A percentile compares a stretch with the other conserved stretches of the same genome.
Evolutionary conservation across 1,284 basidiomycete species (phyloP).

Genomic region (Schizophyllum amplum): DNA sequence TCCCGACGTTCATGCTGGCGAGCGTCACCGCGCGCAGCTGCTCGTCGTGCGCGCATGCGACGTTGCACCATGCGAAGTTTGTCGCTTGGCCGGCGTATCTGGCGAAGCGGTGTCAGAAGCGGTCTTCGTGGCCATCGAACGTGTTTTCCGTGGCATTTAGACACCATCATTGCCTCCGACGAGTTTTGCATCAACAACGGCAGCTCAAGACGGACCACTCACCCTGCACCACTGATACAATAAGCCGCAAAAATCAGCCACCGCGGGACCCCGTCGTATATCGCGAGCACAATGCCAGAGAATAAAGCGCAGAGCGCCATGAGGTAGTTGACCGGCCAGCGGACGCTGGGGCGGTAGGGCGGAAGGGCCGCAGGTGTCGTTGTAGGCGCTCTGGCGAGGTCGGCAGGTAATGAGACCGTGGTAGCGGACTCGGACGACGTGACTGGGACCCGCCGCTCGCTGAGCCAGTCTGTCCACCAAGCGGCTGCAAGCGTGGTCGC

Average conservation of each 20-base stretch:
- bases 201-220: neutral
- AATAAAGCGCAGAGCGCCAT: neutral
- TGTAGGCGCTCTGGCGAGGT: neutral
- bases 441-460: too few species aligned
- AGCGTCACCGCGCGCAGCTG: neutral
- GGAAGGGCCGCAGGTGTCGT: too few species aligned
- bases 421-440: too few species aligned
- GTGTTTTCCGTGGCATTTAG: too few species aligned
- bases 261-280: neutral
- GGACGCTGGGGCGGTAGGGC: neutral
- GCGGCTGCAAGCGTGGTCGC: neutral
- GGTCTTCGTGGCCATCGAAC: too few species aligned
- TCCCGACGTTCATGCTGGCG: neutral
- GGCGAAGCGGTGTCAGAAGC: neutral
- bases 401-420: too few species aligned
- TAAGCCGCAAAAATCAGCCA: neutral
- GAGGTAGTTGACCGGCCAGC: neutral
- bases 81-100: neutral
- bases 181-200: too few species aligned
- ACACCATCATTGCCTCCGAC: too few species aligned
- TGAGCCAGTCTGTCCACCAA: neutral
- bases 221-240: neutral
- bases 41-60: neutral
- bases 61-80: neutral
- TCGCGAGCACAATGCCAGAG: neutral